Conservation (phyloP, 306 rosid species). For the Lathyrus oleraceus region DNA sequence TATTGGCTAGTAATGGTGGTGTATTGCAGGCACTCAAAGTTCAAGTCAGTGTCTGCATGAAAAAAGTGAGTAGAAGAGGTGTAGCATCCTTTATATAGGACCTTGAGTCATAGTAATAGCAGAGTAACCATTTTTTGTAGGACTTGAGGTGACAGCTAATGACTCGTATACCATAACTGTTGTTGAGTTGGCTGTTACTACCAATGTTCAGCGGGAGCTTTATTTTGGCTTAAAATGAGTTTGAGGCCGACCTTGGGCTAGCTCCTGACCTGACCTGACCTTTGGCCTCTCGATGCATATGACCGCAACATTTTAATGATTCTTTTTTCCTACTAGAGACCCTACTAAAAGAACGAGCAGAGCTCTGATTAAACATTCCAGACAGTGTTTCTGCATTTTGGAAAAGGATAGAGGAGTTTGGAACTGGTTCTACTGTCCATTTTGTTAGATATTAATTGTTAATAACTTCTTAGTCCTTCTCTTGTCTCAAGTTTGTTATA, state of each 20-base stretch:
- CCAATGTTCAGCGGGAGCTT: neutral
- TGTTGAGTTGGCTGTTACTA: neutral
- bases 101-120: neutral
- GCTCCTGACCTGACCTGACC: neutral
- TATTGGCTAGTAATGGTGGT: neutral
- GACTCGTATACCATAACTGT: neutral
- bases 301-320: neutral
- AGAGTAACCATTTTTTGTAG: neutral
- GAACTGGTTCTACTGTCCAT: neutral
- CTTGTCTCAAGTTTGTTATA: constrained; percentile 18
- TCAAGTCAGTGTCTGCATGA: neutral
- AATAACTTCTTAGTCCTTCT: neutral
- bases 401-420: neutral
- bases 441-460: neutral
- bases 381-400: constrained; percentile 13
- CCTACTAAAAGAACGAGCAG: neutral
- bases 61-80: neutral
- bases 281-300: neutral
- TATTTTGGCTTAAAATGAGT: neutral
- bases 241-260: neutral
- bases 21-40: neutral
- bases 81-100: neutral
- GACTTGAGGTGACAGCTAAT: neutral
- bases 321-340: neutral
- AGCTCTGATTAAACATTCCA: neutral